Percentiles rank a stretch among this genome's conserved stretches.
Evolutionary conservation across 768 basidiomycete genomes (phyloP).

Genomic region (Hygrophoropsis aurantiaca): DNA sequence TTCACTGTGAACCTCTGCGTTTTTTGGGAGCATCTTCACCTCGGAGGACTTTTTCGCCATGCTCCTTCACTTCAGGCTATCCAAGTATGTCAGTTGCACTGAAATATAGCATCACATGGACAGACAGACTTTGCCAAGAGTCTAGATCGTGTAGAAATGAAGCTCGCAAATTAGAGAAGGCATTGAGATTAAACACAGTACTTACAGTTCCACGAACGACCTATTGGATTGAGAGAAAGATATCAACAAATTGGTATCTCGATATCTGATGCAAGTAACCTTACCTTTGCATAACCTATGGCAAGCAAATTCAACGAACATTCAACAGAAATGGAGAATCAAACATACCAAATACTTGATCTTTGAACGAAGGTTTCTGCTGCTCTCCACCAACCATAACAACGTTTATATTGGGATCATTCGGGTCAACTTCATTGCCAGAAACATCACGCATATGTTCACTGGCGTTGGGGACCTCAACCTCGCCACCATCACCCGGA

Average conservation of each 20-base stretch:
- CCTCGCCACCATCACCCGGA: constrained; percentile 35
- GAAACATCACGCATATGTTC: constrained; percentile 25
- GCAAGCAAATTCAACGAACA: too few relatives aligned
- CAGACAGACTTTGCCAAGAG: constrained; percentile 6
- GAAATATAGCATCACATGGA: too few relatives aligned
- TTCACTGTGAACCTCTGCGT: constrained; percentile 20
- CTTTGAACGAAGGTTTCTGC: constrained; percentile 52
- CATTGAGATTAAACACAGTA: too few relatives aligned
- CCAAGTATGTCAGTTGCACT: too few relatives aligned
- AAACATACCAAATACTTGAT: constrained; percentile 52
- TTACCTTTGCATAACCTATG: constrained; percentile 30
- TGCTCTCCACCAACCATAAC: constrained; percentile 21
- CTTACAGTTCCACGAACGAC: constrained; percentile 31
- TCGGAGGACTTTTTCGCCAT: constrained; percentile 53
- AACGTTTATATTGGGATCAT: constrained; percentile 25
- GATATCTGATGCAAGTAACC: neutral
- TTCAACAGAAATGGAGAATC: too few relatives aligned
- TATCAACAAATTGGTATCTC: constrained; percentile 1
- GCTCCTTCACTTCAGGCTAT: constrained; percentile 46
- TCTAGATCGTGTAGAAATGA: too few relatives aligned
- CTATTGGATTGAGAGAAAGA: constrained; percentile 4
- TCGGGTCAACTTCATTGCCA: constrained; percentile 22
- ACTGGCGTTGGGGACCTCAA: constrained; percentile 22
- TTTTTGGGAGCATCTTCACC: constrained; percentile 42
- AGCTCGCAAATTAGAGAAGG: too few relatives aligned